These are phyloP conservation scores for Coleophoma cylindrospora DNA, from an alignment of 2,329 filamentous ascomycete genomes.

Conservation along the genomic window DNA sequence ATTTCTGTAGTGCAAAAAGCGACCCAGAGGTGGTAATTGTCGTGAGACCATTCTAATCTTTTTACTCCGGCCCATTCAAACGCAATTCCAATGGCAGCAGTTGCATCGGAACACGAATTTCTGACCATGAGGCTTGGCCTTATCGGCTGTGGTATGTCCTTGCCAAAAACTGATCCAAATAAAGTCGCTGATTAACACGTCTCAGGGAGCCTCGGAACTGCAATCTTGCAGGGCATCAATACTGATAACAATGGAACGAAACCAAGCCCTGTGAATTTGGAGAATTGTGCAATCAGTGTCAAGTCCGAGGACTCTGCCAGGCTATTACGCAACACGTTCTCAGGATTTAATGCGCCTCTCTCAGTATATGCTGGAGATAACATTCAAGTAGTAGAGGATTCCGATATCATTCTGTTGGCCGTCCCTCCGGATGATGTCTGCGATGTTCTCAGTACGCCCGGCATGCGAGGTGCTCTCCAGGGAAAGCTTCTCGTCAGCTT, in stretches of 20 bases:
- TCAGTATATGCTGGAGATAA: neutral
- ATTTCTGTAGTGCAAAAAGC: too few species aligned
- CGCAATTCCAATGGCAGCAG: neutral
- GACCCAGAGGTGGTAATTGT: too few species aligned
- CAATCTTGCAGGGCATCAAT: neutral
- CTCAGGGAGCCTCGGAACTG: neutral
- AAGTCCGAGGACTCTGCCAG: neutral
- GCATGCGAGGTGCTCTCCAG: constrained; percentile 31
- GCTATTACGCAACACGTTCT: neutral
- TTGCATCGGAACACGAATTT: neutral
- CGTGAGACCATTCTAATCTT: neutral
- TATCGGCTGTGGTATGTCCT: neutral
- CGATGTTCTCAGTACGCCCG: constrained; percentile 29
- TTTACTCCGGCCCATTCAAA: neutral
- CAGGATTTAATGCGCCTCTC: neutral
- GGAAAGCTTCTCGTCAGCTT: constrained; percentile 46
- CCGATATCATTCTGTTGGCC: constrained; percentile 39
- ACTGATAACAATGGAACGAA: neutral
- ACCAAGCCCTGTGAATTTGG: neutral
- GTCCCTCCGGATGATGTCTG: constrained; percentile 40
- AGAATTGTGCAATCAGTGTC: neutral
- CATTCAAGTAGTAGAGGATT: neutral
- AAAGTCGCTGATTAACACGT: neutral
- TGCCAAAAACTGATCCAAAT: neutral
- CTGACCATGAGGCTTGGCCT: neutral